Evolutionary conservation across 345 rosid genomes (phyloP), one percentile per base, ranked within the genome.

Genomic region (Ceriops zippeliana): DNA sequence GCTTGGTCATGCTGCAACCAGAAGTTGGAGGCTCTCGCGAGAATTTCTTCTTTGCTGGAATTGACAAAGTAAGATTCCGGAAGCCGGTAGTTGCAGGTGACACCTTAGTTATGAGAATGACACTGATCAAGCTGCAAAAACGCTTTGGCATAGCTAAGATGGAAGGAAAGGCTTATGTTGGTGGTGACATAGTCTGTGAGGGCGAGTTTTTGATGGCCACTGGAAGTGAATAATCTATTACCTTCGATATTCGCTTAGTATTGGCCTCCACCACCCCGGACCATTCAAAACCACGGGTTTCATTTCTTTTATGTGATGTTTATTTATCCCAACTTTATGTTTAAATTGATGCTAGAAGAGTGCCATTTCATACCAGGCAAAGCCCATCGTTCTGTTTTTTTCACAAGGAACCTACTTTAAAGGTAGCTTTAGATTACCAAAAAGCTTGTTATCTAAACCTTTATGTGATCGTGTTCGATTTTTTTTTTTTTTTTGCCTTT

Each of bases 71-170:
- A 16, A 84, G 99, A 75, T 96, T 96, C 83, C 69, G 99, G 47
- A 92, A 89, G 81, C 99, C 99, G 9, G 99, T 96, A 52, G 82
- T 96, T 62, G 98, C 99, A 0, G 97, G 98, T 56, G 99, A 96
- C 78, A 92, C 98, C 30, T 78, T 90, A 58, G 96, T 92, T n/a
- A 92, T 92, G 98, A 90, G 96, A 80, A 92, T 92, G 98, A 96
- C 87, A 15, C 90, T 96, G 46, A 61, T 76, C 67, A 89, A 87
- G 95, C 79, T 96, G 57, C 96, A 89, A 78, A 92, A 86, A 74
- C 85, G 91, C 68, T 96, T 90, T 58, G 98, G 97, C 70, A 85
- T 96, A 42, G 98, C 98, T 7, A 96, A 92, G 81, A 89, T 96
- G 98, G 93, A 96, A 74, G 98, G 97, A 22, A 96, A 92, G 77